Evolutionary conservation across 106 monocot species (phyloP).

Genomic region (Xerophyta viscosa): DNA sequence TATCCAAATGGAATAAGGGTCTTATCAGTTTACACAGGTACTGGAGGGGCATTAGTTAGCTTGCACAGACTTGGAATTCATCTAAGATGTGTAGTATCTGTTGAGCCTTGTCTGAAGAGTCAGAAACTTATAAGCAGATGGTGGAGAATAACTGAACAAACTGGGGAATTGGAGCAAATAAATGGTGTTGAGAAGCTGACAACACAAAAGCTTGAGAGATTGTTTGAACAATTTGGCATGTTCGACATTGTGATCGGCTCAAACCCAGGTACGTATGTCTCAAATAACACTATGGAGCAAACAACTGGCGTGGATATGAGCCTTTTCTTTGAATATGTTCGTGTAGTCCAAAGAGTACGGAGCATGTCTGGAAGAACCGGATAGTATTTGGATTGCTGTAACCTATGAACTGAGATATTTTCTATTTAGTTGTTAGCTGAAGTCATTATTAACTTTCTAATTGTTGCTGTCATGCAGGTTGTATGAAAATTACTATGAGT

Average conservation of each 20-base stretch:
- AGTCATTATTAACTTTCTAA: too few relatives aligned
- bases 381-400: neutral
- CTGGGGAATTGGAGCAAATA: conserved; percentile 57
- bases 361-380: conserved; percentile 25
- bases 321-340: conserved; percentile 64
- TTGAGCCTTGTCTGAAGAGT: conserved; percentile 54
- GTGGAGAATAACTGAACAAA: conserved; percentile 57
- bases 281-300: conserved; percentile 8
- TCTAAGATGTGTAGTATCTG: conserved; percentile 64
- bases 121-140: conserved; percentile 53
- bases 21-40: conserved; percentile 65
- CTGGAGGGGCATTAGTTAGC: conserved; percentile 61
- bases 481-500: too few relatives aligned
- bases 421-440: too few relatives aligned
- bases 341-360: conserved; percentile 59
- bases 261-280: conserved; percentile 20
- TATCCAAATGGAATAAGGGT: conserved; percentile 63
- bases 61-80: conserved; percentile 65
- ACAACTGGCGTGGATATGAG: conserved; percentile 39
- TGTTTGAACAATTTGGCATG: conserved; percentile 46
- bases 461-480: too few relatives aligned
- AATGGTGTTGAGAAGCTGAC: conserved; percentile 42
- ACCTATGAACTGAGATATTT: too few relatives aligned
- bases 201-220: conserved; percentile 26
- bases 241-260: conserved; percentile 68